Percentiles rank a stretch among this genome's conserved stretches.
Evolutionary conservation across 2,329 filamentous ascomycete genomes (phyloP).

Genomic region (Amphichorda felina): DNA sequence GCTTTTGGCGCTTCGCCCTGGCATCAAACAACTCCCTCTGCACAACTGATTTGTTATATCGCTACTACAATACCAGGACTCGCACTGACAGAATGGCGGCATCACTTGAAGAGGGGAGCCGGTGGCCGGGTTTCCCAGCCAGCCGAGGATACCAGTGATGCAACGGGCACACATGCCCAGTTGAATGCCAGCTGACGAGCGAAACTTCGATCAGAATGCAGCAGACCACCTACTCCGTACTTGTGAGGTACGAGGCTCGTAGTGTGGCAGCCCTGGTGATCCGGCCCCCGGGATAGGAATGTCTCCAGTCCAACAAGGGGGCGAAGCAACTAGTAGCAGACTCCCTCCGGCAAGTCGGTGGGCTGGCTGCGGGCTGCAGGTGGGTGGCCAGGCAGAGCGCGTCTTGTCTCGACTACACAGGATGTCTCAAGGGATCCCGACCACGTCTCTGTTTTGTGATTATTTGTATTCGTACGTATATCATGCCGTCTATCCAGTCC

Average conservation of each 20-base stretch:
- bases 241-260: background rate
- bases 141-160: constrained; percentile 1
- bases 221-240: background rate
- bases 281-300: constrained; percentile 4
- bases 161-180: background rate
- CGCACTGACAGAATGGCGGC: background rate
- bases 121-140: background rate
- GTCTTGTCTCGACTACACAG: constrained; percentile 2
- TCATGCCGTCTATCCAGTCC: constrained; percentile 5
- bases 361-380: too few relatives aligned
- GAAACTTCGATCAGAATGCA: constrained; percentile 1
- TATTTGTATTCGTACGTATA: constrained; percentile 8
- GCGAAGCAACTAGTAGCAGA: background rate
- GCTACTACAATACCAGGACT: constrained; percentile 6
- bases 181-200: background rate
- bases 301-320: constrained; percentile 1
- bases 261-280: background rate
- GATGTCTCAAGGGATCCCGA: background rate
- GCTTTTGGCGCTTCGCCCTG: background rate
- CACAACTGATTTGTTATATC: constrained; percentile 7
- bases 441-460: constrained; percentile 1
- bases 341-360: background rate
- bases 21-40: too few relatives aligned
- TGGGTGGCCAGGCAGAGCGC: too few relatives aligned
- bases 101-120: too few relatives aligned